Percentiles rank a stretch among this genome's conserved stretches.
Evolutionary conservation across 140 eudicot genomes (phyloP).

Genomic region (Ambrosia hybrid): DNA sequence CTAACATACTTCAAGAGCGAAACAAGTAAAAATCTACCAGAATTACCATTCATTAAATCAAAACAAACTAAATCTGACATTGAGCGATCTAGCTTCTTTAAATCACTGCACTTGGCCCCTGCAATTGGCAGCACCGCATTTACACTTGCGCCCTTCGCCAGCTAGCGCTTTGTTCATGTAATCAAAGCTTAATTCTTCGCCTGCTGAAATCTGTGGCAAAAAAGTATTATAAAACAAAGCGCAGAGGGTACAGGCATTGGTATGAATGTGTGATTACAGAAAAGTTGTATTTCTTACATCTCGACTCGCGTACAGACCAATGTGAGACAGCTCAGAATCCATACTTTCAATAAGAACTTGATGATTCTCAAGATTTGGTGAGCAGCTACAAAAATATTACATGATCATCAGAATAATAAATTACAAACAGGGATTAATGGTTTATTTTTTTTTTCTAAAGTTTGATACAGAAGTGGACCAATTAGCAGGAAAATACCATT

Average conservation of each 20-base stretch:
- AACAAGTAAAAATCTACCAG: constrained; percentile 25
- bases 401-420: constrained; percentile 19
- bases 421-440: too few relatives aligned
- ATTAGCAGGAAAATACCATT: not conserved
- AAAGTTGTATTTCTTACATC: constrained; percentile 58
- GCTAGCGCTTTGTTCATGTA: constrained; percentile 57
- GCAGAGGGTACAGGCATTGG: not conserved
- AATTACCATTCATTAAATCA: constrained; percentile 9
- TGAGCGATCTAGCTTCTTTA: constrained; percentile 14
- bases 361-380: constrained; percentile 90
- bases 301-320: constrained; percentile 85
- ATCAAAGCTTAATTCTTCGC: constrained; percentile 82
- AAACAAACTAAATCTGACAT: constrained; percentile 30
- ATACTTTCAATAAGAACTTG: constrained; percentile 97
- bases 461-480: too few relatives aligned
- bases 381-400: constrained; percentile 58
- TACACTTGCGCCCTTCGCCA: constrained; percentile 72
- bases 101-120: constrained; percentile 61
- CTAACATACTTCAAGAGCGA: constrained; percentile 19
- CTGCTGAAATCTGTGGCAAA: constrained; percentile 59
- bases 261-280: constrained; percentile 3
- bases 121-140: constrained; percentile 73
- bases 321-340: constrained; percentile 82
- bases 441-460: too few relatives aligned
- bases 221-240: not conserved